Evolutionary conservation across 176 grass and related monocot genomes (phyloP), one percentile per base, ranked within the genome.

Genomic region (Zoysia pacifica): DNA sequence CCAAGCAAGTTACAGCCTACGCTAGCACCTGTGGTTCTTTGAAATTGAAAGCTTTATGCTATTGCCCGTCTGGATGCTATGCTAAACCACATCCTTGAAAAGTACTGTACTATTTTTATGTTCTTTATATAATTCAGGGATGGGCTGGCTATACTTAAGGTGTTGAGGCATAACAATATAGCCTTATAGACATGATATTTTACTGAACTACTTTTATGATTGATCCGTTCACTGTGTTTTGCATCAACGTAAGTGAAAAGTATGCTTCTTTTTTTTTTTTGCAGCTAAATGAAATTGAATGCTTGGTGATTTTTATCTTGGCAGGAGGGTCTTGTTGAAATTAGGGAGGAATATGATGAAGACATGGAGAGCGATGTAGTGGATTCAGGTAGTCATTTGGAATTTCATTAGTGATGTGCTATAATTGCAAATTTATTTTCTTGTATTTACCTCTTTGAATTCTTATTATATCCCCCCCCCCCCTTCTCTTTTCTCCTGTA

Each of bases 311-410:
- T 37, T 76, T 58, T 35, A 80, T 64, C 72, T 47, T 14, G 59
- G 59, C 88, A 96, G 97, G 97, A 93, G 56, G 97, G 93, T 79
- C 90, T 99, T 77, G 80, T 99, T 80, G 96, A 99, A 88, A 99
- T 99, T 81, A 93, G 96, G 83, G 93, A 98, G 81, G 96, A 95
- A 63, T 99, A 91, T 65, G 78, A 87, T 48, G 96, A 99, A 74
- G 79, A 88, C 19, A 58, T 47, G 45, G 81, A 93, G 70, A 79
- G 73, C 11, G 56, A 72, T 77, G 48, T 48, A 63, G 58, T 70
- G 59, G 76, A 49, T 87, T 75, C 75, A 78, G 93, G 88, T 91
- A 82, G 63, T 6, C 73, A 68, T 67, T 62, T 70, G 46, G 38
- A 83, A 59, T 72, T 62, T 67, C 59, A 5, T 76, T 70, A 65